Evolutionary conservation across 306 rosid genomes (phyloP).

Genomic region (Delonix regia): DNA sequence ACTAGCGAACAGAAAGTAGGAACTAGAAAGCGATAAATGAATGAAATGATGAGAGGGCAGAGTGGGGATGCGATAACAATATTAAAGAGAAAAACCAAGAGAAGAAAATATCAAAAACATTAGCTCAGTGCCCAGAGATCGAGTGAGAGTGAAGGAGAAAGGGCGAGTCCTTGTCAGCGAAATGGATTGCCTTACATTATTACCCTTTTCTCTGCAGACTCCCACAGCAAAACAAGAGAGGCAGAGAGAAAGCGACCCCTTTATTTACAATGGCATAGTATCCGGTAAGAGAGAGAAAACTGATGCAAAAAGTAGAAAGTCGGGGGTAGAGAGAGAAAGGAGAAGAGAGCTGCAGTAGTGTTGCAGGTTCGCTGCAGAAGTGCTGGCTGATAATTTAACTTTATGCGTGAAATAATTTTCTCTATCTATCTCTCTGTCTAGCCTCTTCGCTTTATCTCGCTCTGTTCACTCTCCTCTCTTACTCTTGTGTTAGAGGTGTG

Average conservation of each 20-base stretch:
- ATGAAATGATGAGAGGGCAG: slow-evolving; percentile 26
- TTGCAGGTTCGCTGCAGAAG: slow-evolving; percentile 82
- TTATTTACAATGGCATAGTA: slow-evolving; percentile 44
- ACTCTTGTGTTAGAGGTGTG: slow-evolving; percentile 52
- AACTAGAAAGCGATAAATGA: slow-evolving; percentile 36
- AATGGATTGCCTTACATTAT: slow-evolving; percentile 38
- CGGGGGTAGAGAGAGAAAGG: slow-evolving; percentile 33
- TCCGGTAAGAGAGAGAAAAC: slow-evolving; percentile 30
- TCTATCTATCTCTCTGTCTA: slow-evolving; percentile 20
- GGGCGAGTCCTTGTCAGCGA: slow-evolving; percentile 43
- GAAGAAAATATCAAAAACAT: background rate
- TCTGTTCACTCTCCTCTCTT: slow-evolving; percentile 39
- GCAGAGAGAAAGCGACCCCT: slow-evolving; percentile 60
- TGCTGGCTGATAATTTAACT: slow-evolving; percentile 78
- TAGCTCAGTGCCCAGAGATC: slow-evolving; percentile 9
- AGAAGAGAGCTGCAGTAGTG: slow-evolving; percentile 33
- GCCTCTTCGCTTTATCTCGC: slow-evolving; percentile 3
- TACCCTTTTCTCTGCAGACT: slow-evolving; percentile 43
- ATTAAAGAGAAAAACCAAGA: background rate
- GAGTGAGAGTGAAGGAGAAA: slow-evolving; percentile 17
- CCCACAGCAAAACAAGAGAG: slow-evolving; percentile 44
- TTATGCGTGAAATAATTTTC: slow-evolving; percentile 71
- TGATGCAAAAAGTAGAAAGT: slow-evolving; percentile 37
- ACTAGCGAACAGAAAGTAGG: slow-evolving; percentile 29
- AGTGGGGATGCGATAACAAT: background rate